Base-by-base conservation (phyloP, 495 filamentous ascomycete species). In the Xylaria telfairii region DNA sequence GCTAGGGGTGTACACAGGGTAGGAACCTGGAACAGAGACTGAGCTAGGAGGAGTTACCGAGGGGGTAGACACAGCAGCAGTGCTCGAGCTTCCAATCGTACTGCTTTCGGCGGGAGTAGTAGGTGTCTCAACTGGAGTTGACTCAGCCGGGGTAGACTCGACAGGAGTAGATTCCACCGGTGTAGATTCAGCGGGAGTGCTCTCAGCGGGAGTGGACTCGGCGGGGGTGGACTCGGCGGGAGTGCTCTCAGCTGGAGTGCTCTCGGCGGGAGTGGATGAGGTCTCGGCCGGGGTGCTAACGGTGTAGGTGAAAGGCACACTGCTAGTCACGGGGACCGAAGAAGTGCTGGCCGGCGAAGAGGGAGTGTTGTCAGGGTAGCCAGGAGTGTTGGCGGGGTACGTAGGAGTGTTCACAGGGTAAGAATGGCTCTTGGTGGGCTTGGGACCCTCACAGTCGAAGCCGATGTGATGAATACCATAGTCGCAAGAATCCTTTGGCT, bases 391-490 rank as follows among this genome's bases (percentile, higher is more conserved):
- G 39, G 70, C 73, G 65, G 74, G 44, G 53, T 68, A 65, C 71
- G 46, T 37, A 9, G 77, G 68, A 13, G 73, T 76, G 64, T 77
- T 69, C 67, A 69, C 73, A 47, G 68, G 44, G 63, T 74, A 70
- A 60, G 73, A 72, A 34, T 72, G 69, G 54, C 80, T 70, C 68
- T 76, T 77, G 39, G 78, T 73, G 64, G 79, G 78, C 66, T 77
- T 85, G 21, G 84, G 82, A 47, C 86, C 84, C 69, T 83, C 85
- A 86, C 95, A 97, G 83, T 95, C 88, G 77, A 96, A 98, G 74
- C 85, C 88, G 76, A 97, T 89, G 72, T 81, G 87, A 83, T 92
- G 91, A 73, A 97, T 89, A 71, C 89, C 89, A 75, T 97, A 85
- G 65, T 85, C 86, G 82, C 93, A 95, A 70, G 75, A 81, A 47